Base-by-base conservation (phyloP, 2,329 filamentous ascomycete genomes). In the Cladosporium sp. region DNA sequence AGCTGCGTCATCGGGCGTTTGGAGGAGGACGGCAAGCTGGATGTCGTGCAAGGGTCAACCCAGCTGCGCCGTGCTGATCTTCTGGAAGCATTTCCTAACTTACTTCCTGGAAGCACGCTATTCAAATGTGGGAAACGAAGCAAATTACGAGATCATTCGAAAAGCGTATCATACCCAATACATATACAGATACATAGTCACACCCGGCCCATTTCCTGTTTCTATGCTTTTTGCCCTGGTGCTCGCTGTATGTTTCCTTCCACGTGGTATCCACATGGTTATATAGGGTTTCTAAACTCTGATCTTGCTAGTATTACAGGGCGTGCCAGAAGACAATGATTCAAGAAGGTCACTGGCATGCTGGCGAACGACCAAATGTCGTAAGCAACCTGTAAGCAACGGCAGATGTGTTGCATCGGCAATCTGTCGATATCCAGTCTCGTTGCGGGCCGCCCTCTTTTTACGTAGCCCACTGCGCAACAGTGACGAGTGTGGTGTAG, bases 401-500 rank as follows among this genome's bases (percentile, higher is more conserved):
- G 8, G 8, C 3, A 4, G 12, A 32, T 10, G 28, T 10, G 4
- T 4, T 32, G 3, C 3, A 5, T 28, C 6, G 1, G 9, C 6
- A 10, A 17, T 9, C 28, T 28, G 15, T 45, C 42, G 7, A 25
- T n/a, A 4, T 45, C 22, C 20, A 17, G 42, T 28, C 40, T 15
- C 10, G 22, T 22, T 8, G 22, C 17, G n/a, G 3, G 19, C 2
- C 8, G 2, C n/a, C n/a, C n/a, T n/a, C n/a, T n/a, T n/a, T 45
- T 40, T 45, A 54, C 28, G 51, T 49, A 22, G 66, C 58, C 68
- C 68, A 71, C 51, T 70, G 66, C 40, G 63, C 61, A 34, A 71
- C 32, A 3, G 67, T 90, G 47, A 90, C 80, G 13, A 74, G 68
- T 0, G 87, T 89, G 0, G 88, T 90, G 67, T 88, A 91, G 0